Conservation (phyloP, 2,329 filamentous ascomycete genomes). For the Calonectria pseudoturangicola region DNA sequence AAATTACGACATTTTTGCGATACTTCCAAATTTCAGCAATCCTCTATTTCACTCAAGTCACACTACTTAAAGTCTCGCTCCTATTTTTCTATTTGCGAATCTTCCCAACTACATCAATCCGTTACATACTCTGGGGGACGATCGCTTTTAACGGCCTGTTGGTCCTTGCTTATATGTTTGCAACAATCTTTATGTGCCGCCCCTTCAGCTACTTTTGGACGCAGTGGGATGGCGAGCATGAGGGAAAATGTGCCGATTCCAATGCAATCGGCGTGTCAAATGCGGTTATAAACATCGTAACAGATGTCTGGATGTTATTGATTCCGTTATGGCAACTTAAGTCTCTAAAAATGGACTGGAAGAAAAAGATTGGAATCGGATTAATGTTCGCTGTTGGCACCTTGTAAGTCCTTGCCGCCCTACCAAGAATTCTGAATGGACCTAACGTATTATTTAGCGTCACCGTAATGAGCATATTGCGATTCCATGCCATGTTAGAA, state of each 20-base stretch:
- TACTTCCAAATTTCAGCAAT: conserved; percentile 60
- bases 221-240: conserved; percentile 18
- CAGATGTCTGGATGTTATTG: not conserved
- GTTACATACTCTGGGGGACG: conserved; percentile 58
- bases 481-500: not conserved
- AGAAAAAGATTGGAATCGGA: conserved; percentile 12
- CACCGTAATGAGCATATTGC: conserved; percentile 18
- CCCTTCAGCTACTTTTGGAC: conserved; percentile 64
- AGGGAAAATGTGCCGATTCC: not conserved
- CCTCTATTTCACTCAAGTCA: conserved; percentile 62
- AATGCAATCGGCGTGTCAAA: not conserved
- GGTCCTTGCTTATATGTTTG: conserved; percentile 57
- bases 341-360: not conserved
- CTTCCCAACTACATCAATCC: conserved; percentile 58
- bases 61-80: conserved; percentile 63
- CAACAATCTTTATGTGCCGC: conserved; percentile 61
- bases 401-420: conserved; percentile 48
- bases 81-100: conserved; percentile 65
- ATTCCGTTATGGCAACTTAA: conserved; percentile 16
- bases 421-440: too few relatives aligned
- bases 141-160: conserved; percentile 57
- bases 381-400: conserved; percentile 12
- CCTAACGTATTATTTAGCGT: conserved; percentile 44
- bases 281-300: not conserved
- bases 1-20: conserved; percentile 51